Evolutionary conservation across 1,284 basidiomycete genomes (phyloP), one percentile per base, ranked within the genome.

Genomic region (Pseudozyma tsukubaensis): DNA sequence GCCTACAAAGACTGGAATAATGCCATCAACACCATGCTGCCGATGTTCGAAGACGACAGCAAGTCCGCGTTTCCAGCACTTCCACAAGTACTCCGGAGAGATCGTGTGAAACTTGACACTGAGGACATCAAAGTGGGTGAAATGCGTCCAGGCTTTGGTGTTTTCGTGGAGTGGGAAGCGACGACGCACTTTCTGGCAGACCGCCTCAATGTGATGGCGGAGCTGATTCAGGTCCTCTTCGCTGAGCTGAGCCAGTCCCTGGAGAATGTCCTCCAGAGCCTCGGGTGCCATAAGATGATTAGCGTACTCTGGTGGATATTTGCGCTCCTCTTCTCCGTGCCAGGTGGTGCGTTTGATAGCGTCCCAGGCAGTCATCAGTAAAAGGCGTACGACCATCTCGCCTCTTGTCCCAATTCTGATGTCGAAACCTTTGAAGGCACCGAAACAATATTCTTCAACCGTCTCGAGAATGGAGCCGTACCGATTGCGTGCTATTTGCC

Each of bases 61-160:
- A 8, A 71, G 50, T 1, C 68, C 61, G 4, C 58, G 61, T 54
- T 65, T 71, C 61, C 61, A 71, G 43, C 68, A 71, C 19, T 42
- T 37, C 68, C 68, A 71, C 13, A 71, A 50, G 32, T 53, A 71
- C 11, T 54, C 50, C 12, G 58, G 50, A 24, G 68, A 37, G 19
- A 71, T 54, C 48, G 52, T 4, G 16, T 21, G 29, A 16, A 64
- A 13, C 24, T 8, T 6, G 0, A 47, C 6, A 6, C 24, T 47
- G 8, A 70, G 53, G 29, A 60, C 42, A 10, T 63, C 67, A n/a
- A 70, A 60, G 24, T 71, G 68, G 12, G 62, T 65, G 19, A 49
- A 65, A 35, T 71, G 19, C 4, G 34, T 45, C 58, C 58, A 71
- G 1, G 51, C 48, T 40, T n/a, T n/a, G n/a, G n/a, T n/a, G n/a